Evolutionary conservation across 495 filamentous ascomycete species (phyloP), one percentile per base, ranked within the genome.

Genomic region (Chaetomium cochliodes): DNA sequence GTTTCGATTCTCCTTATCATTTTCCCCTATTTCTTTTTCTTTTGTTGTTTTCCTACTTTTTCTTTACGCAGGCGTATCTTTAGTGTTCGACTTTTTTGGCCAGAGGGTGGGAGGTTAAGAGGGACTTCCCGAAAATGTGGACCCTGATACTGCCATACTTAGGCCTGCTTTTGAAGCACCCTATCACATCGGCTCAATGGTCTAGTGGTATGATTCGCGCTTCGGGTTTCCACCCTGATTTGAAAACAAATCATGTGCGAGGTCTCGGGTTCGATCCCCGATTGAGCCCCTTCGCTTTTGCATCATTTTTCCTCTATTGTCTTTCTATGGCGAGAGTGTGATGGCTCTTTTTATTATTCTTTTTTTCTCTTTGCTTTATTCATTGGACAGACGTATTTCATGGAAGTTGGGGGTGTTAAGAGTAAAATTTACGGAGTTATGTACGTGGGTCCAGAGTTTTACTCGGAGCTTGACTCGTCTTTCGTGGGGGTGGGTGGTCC

Each of bases 211-310:
- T 70, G 68, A 70, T 70, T 70, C 68, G 65, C 41, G 68, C 68
- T 70, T 70, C 68, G 68, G 68, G 68, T 66, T 55, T 16, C 50
- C 46, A 52, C 60, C 56, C 55, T 53, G 39, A 64, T 28, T 62
- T 64, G 49, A 16, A 30, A 67, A 67, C 56, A 62, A 50, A 16
- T 63, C 20, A 52, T 67, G 63, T 71, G 66, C 66, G 66, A 71
- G 68, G 68, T 70, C 68, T 70, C 68, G 68, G 68, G 68, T 70
- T 70, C 68, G 68, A 70, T 67, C 65, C 68, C 68, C 68, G 68
- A 70, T 56, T 58, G 58, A 67, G 68, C 68, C 68, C 65, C 33
- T 41, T 59, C 37, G 28, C 54, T 67, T 67, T 65, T 60, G 54
- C 18, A 5, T 0, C 12, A 9, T 30, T 49, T 49, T 37, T 5